Evolutionary conservation across 108 stramenopile genomes (phyloP).

Genomic region (Chaetoceros tenuissimus): DNA sequence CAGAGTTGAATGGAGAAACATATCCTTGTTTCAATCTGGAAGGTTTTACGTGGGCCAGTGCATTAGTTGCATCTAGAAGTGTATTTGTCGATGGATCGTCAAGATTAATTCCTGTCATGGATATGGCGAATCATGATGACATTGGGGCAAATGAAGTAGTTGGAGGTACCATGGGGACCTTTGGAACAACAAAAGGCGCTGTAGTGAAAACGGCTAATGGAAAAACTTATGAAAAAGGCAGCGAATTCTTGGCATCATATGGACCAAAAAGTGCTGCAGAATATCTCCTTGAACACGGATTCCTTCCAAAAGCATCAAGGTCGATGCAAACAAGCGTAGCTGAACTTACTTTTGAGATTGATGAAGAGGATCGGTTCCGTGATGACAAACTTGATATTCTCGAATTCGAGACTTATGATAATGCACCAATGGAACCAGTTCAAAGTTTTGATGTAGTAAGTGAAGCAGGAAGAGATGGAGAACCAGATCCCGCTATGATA

Average conservation of each 20-base stretch:
- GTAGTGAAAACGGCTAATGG: constrained; percentile 28
- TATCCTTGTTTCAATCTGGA: constrained; percentile 54
- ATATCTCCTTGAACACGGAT: constrained; percentile 88
- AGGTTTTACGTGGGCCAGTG: constrained; percentile 82
- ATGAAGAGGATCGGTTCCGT: constrained; percentile 69
- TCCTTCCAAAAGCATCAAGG: constrained; percentile 52
- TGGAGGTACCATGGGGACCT: constrained; percentile 55
- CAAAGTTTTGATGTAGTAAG: constrained; percentile 72
- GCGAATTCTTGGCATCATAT: constrained; percentile 69
- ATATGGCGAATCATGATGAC: constrained; percentile 82
- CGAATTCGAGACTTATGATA: constrained; percentile 79
- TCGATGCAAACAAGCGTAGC: constrained; percentile 12
- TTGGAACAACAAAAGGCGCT: constrained; percentile 63
- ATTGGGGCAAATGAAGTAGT: constrained; percentile 32
- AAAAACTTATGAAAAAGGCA: constrained; percentile 32
- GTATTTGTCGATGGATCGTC: constrained; percentile 82
- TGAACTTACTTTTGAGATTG: constrained; percentile 69
- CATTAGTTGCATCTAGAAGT: constrained; percentile 59
- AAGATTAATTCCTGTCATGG: constrained; percentile 73
- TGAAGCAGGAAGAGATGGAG: constrained; percentile 48
- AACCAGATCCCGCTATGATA: constrained; percentile 83
- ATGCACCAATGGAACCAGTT: constrained; percentile 70
- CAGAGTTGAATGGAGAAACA: constrained; percentile 12
- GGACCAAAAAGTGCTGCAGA: constrained; percentile 88
- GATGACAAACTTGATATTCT: constrained; percentile 86